A percentile compares a stretch with the other conserved stretches of the same genome.
phyloP scores from a whole-genome alignment of 345 rosid genomes.

The Nasturtium officinale region DNA sequence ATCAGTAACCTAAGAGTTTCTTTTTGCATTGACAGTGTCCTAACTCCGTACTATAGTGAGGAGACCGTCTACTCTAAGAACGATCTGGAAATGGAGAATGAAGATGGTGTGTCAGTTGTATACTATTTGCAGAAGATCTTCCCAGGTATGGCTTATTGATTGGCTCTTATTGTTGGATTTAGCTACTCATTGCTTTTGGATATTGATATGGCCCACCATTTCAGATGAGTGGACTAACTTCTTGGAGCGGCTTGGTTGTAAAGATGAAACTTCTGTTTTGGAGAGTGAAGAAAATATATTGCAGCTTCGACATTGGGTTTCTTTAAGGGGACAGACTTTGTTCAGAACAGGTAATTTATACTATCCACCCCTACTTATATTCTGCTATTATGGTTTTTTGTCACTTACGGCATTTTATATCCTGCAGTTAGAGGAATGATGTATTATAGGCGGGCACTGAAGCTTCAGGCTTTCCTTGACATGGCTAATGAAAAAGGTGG shows the following conservation, averaged over 20 bases:
- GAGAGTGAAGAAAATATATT: slow-evolving; percentile 90
- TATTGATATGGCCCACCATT: slow-evolving; percentile 22
- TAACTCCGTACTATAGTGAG: slow-evolving; percentile 97
- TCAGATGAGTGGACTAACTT: slow-evolving; percentile 98
- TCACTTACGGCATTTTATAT: slow-evolving; percentile 30
- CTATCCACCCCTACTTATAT: slow-evolving; percentile 9
- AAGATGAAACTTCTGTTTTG: slow-evolving; percentile 69
- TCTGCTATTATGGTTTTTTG: slow-evolving; percentile 9
- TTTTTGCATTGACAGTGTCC: slow-evolving; percentile 60
- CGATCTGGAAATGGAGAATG: slow-evolving; percentile 96
- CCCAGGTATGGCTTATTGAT: slow-evolving; percentile 61
- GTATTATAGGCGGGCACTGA: slow-evolving; percentile 95
- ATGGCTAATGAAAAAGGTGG: slow-evolving; percentile 88
- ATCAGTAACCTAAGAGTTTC: slow-evolving; percentile 14
- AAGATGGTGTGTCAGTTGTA: slow-evolving; percentile 92
- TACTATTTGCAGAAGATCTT: slow-evolving; percentile 94
- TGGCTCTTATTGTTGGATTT: slow-evolving; percentile 12
- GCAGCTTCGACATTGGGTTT: slow-evolving; percentile 98
- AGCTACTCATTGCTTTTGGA: slow-evolving; percentile 21
- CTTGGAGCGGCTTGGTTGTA: slow-evolving; percentile 80
- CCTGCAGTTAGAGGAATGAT: slow-evolving; percentile 96
- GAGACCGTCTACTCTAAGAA: slow-evolving; percentile 89
- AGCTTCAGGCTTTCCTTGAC: slow-evolving; percentile 98
- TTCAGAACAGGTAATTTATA: slow-evolving; percentile 77
- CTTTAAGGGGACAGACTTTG: slow-evolving; percentile 95